Conservation (phyloP, 768 basidiomycete genomes). For the Dendrothele bispora region DNA sequence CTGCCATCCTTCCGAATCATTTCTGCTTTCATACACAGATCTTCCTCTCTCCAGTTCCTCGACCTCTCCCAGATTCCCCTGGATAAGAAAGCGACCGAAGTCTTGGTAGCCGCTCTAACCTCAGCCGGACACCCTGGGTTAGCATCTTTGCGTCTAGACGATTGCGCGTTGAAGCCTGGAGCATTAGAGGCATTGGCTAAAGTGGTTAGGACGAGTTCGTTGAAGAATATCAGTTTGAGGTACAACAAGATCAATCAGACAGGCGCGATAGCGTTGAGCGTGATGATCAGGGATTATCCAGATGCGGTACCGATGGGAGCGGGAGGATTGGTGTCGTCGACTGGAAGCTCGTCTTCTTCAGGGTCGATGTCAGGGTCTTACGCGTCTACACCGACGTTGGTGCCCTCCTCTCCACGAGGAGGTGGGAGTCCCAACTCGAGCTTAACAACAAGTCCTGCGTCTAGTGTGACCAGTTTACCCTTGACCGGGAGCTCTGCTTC, state of each 20-base stretch:
- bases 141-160: conserved; percentile 69
- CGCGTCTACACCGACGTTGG: too few relatives aligned
- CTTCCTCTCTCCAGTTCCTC: conserved; percentile 77
- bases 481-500: not conserved
- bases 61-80: conserved; percentile 86
- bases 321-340: too few relatives aligned
- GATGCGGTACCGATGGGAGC: conserved; percentile 56
- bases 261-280: conserved; percentile 87
- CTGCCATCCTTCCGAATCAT: too few relatives aligned
- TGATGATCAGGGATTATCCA: conserved; percentile 97
- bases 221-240: conserved; percentile 88
- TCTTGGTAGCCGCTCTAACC: conserved; percentile 67
- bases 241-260: conserved; percentile 83
- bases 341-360: too few relatives aligned
- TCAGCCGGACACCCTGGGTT: not conserved
- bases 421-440: not conserved
- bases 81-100: conserved; percentile 85
- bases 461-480: not conserved
- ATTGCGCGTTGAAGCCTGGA: conserved; percentile 72
- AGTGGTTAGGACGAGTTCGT: conserved; percentile 73
- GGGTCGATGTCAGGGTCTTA: conserved; percentile 1
- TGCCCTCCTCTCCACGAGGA: too few relatives aligned
- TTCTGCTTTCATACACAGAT: too few relatives aligned
- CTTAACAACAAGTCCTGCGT: not conserved
- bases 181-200: conserved; percentile 80